A percentile compares a stretch with the other conserved stretches of the same genome.
These are phyloP conservation scores for Ophiostoma montium DNA, from an alignment of 2,329 filamentous ascomycete genomes.

Conservation along the genomic window DNA sequence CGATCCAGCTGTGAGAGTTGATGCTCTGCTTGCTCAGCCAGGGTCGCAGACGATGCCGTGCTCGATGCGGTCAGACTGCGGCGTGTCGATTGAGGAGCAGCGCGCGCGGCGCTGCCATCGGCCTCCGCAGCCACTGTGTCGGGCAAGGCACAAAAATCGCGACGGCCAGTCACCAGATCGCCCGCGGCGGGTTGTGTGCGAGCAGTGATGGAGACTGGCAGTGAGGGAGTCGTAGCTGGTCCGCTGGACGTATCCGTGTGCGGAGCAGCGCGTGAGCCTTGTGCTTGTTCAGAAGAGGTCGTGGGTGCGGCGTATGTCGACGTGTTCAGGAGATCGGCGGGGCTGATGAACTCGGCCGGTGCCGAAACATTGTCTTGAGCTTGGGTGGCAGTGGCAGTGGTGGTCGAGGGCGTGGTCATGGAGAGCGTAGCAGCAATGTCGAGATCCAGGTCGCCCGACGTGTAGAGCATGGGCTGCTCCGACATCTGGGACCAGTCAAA, in stretches of 20 bases:
- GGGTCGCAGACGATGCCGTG: background rate
- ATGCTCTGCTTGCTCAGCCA: background rate
- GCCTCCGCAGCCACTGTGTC: background rate
- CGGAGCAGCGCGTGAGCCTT: background rate
- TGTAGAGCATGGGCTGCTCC: conserved; percentile 1
- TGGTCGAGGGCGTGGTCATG: background rate
- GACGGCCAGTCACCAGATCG: background rate
- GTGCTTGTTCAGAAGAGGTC: background rate
- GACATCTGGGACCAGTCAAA: conserved; percentile 9
- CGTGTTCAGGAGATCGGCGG: too few species aligned
- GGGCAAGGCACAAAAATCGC: background rate
- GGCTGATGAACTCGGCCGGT: too few species aligned
- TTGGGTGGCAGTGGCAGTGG: background rate
- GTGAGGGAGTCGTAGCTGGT: background rate
- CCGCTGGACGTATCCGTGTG: background rate
- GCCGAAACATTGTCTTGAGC: background rate
- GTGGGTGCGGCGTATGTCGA: background rate
- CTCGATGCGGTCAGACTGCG: background rate
- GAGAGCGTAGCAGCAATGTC: conserved; percentile 4
- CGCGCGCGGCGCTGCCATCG: background rate
- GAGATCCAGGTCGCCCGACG: conserved; percentile 7
- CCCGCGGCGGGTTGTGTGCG: background rate
- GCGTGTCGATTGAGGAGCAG: background rate
- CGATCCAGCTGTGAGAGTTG: background rate
- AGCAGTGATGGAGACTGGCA: background rate